Conservation (phyloP, 1,284 basidiomycete species). For the Apiotrichum porosum region DNA sequence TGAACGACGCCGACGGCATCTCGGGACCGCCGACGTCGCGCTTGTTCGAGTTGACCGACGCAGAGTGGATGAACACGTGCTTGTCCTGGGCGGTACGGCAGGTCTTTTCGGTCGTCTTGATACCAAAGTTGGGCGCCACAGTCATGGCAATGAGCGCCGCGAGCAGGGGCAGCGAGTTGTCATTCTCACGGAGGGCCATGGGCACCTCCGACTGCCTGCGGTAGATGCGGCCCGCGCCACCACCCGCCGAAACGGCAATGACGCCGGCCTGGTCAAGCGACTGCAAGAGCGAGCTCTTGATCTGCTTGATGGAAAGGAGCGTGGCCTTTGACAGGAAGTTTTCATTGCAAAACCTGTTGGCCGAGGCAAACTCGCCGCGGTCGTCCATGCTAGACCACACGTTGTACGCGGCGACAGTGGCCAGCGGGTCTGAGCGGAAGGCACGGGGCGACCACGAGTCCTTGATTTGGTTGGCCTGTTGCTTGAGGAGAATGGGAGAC, state of each 20-base stretch:
- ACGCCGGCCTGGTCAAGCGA: slow-evolving; percentile 76
- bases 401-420: slow-evolving; percentile 75
- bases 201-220: slow-evolving; percentile 53
- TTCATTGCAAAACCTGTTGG: slow-evolving; percentile 72
- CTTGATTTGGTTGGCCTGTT: slow-evolving; percentile 61
- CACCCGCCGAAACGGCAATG: slow-evolving; percentile 68
- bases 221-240: slow-evolving; percentile 35
- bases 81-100: slow-evolving; percentile 81
- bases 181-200: slow-evolving; percentile 66
- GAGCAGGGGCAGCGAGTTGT: slow-evolving; percentile 70
- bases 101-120: slow-evolving; percentile 66
- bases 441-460: slow-evolving; percentile 66
- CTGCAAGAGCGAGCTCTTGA: slow-evolving; percentile 75
- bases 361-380: slow-evolving; percentile 58
- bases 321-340: slow-evolving; percentile 88
- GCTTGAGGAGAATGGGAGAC: slow-evolving; percentile 57
- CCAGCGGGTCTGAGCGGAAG: slow-evolving; percentile 81
- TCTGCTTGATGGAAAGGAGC: slow-evolving; percentile 74
- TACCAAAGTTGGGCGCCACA: slow-evolving; percentile 88
- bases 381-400: slow-evolving; percentile 71
- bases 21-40: slow-evolving; percentile 54
- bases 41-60: slow-evolving; percentile 78
- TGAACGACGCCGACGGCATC: slow-evolving; percentile 47
- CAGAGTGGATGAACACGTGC: slow-evolving; percentile 64
- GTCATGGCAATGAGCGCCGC: slow-evolving; percentile 82